phyloP scores from a whole-genome alignment of 371 early-diverging fungal genomes.

The Mucor indicus region DNA sequence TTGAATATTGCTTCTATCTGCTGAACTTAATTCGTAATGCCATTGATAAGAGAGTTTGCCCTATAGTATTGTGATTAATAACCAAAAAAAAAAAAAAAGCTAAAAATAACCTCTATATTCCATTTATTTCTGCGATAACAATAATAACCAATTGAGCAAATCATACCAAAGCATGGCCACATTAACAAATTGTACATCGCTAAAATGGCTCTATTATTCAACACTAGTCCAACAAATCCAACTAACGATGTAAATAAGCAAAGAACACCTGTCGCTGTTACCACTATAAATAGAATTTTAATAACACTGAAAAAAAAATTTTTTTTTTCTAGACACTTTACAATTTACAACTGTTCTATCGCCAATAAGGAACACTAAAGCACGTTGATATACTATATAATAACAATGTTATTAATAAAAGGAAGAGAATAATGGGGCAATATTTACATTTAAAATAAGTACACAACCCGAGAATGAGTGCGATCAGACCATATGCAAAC shows the following conservation, averaged over 20 bases:
- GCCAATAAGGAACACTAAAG: neutral
- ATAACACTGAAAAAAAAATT: neutral
- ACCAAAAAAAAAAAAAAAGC: neutral
- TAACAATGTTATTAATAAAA: neutral
- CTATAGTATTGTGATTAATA: neutral
- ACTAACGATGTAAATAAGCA: constrained; percentile 44
- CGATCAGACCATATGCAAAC: constrained; percentile 5
- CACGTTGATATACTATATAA: constrained; percentile 3
- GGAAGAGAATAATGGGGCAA: neutral
- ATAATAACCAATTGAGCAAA: constrained; percentile 52
- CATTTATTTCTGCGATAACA: constrained; percentile 45
- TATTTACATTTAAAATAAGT: constrained; percentile 9
- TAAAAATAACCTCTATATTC: constrained; percentile 24
- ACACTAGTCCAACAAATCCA: constrained; percentile 52
- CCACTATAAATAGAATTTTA: constrained; percentile 33
- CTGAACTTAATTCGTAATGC: constrained; percentile 32
- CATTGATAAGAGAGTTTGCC: constrained; percentile 48
- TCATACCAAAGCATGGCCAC: constrained; percentile 54
- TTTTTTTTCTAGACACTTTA: neutral
- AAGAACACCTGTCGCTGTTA: constrained; percentile 39
- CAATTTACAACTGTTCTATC: constrained; percentile 5
- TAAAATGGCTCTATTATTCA: constrained; percentile 44
- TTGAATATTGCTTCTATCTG: constrained; percentile 36
- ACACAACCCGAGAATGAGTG: constrained; percentile 5
- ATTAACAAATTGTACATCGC: constrained; percentile 47